Evolutionary conservation across 23 red algal species (phyloP).

Genomic region (Cyanidioschyzon merolae): DNA sequence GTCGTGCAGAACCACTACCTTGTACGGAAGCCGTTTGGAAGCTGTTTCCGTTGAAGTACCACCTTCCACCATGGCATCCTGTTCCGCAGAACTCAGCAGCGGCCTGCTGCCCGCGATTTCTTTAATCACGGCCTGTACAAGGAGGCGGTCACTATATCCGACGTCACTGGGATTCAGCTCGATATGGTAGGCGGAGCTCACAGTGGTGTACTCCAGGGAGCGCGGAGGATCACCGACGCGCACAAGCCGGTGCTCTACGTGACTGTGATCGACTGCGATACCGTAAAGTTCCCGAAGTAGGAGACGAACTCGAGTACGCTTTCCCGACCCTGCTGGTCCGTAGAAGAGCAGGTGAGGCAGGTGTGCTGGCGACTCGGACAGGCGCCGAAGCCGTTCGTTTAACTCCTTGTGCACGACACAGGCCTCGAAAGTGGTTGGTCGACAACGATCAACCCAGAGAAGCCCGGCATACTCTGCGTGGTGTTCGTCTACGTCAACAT

Average conservation of each 20-base stretch:
- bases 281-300: constrained; percentile 65
- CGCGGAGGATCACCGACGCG: constrained; percentile 63
- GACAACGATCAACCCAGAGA: constrained; percentile 92
- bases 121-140: constrained; percentile 92
- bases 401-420: constrained; percentile 39
- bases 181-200: constrained; percentile 75
- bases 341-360: constrained; percentile 96
- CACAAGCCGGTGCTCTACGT: constrained; percentile 67
- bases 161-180: constrained; percentile 92
- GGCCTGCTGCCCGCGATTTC: constrained; percentile 83
- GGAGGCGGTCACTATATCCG: constrained; percentile 64
- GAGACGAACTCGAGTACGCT: constrained; percentile 58
- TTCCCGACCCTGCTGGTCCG: constrained; percentile 86
- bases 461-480: constrained; percentile 19
- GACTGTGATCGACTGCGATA: constrained; percentile 45
- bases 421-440: constrained; percentile 44
- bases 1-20: constrained; percentile 88
- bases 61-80: neutral
- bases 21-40: constrained; percentile 33
- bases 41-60: neutral
- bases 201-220: constrained; percentile 67
- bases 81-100: constrained; percentile 16
- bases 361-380: constrained; percentile 25
- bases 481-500: too few relatives aligned
- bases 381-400: constrained; percentile 36